A percentile compares a stretch with the other conserved stretches of the same genome.
These are phyloP conservation scores for Mycena citricolor DNA, from an alignment of 1,284 basidiomycete genomes.

Conservation along the genomic window DNA sequence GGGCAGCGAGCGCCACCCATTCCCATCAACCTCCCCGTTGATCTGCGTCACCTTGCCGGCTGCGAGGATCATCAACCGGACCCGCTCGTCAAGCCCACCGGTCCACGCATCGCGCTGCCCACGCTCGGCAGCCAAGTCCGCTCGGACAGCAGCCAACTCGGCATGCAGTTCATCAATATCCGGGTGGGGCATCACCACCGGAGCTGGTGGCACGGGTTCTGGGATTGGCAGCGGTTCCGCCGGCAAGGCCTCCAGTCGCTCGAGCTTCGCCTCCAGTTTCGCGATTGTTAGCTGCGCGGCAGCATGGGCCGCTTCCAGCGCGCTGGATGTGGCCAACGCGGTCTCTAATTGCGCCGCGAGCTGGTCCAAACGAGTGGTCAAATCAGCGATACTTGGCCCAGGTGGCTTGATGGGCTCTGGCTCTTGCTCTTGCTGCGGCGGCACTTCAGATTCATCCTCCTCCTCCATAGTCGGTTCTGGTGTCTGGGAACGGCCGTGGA, in stretches of 20 bases:
- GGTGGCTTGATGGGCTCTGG: too few species aligned
- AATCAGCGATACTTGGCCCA: slow-evolving; percentile 58
- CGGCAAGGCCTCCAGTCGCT: slow-evolving; percentile 53
- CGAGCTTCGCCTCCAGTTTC: slow-evolving; percentile 71
- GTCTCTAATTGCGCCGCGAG: slow-evolving; percentile 77
- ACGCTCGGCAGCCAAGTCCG: slow-evolving; percentile 81
- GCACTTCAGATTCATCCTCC: too few species aligned
- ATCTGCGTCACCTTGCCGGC: neutral
- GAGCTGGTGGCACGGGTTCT: neutral
- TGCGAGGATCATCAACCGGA: neutral
- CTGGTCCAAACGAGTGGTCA: slow-evolving; percentile 66
- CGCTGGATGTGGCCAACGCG: slow-evolving; percentile 71
- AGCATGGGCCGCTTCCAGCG: slow-evolving; percentile 76
- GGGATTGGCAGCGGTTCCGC: slow-evolving; percentile 8
- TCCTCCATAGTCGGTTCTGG: slow-evolving; percentile 23
- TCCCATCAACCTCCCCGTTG: neutral
- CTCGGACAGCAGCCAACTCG: slow-evolving; percentile 67
- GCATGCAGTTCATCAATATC: slow-evolving; percentile 37
- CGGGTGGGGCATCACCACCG: neutral
- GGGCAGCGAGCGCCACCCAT: too few species aligned
- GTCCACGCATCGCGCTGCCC: slow-evolving; percentile 72
- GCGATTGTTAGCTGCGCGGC: slow-evolving; percentile 79
- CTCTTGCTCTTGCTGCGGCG: too few species aligned
- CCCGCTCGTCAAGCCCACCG: slow-evolving; percentile 32
- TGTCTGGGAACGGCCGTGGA: slow-evolving; percentile 26